Conservation (phyloP, 495 filamentous ascomycete genomes). For the Haplographium delicatum region DNA sequence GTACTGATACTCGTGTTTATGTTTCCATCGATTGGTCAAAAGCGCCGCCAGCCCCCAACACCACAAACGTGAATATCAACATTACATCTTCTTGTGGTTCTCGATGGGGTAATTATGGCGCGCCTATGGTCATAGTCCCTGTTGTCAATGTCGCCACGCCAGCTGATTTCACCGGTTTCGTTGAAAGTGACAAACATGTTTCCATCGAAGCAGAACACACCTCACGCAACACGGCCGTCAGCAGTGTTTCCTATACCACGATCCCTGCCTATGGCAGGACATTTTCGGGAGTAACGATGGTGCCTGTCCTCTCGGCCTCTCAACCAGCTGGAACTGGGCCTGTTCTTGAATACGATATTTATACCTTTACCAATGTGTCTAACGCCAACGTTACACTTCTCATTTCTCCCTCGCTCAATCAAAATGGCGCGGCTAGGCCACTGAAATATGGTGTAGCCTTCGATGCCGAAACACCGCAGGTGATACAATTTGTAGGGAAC, state of each 20-base stretch:
- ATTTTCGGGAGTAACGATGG: slow-evolving; percentile 51
- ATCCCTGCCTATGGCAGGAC: slow-evolving; percentile 54
- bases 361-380: slow-evolving; percentile 51
- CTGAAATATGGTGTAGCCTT: slow-evolving; percentile 57
- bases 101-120: slow-evolving; percentile 43
- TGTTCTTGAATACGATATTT: slow-evolving; percentile 59
- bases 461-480: slow-evolving; percentile 38
- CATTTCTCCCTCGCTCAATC: slow-evolving; percentile 56
- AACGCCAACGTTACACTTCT: slow-evolving; percentile 55
- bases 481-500: slow-evolving; percentile 46
- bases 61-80: slow-evolving; percentile 46
- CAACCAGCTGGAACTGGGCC: slow-evolving; percentile 44
- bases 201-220: slow-evolving; percentile 57
- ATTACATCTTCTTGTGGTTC: slow-evolving; percentile 44
- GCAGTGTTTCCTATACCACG: slow-evolving; percentile 44
- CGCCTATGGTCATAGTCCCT: slow-evolving; percentile 53
- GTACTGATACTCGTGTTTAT: slow-evolving; percentile 51
- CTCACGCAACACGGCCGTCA: slow-evolving; percentile 33
- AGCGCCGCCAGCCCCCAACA: slow-evolving; percentile 44
- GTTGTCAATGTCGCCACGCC: slow-evolving; percentile 49
- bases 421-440: slow-evolving; percentile 50
- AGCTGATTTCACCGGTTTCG: slow-evolving; percentile 54
- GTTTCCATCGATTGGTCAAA: slow-evolving; percentile 57
- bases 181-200: slow-evolving; percentile 57
- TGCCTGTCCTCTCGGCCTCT: slow-evolving; percentile 43